A percentile compares a stretch with the other conserved stretches of the same genome.
phyloP scores from a whole-genome alignment of 2,329 filamentous ascomycete species.

The Didymella exigua region DNA sequence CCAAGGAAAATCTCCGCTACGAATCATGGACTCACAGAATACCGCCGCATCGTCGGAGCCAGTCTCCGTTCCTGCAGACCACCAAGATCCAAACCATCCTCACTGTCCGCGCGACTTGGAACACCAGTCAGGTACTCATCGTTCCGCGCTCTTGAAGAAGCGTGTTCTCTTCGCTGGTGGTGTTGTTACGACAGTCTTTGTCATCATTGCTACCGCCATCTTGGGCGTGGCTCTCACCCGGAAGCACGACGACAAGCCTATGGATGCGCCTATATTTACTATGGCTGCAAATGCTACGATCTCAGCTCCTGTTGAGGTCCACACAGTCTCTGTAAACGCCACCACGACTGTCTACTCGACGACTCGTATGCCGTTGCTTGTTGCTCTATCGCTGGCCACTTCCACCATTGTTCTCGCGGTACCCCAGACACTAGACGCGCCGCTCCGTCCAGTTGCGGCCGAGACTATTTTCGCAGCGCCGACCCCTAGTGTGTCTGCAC shows the following conservation, averaged over 20 bases:
- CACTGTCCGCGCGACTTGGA: neutral
- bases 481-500: neutral
- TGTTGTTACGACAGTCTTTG: neutral
- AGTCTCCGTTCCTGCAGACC: neutral
- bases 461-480: neutral
- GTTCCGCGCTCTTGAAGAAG: neutral
- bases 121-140: neutral
- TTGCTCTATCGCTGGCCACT: neutral
- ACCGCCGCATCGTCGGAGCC: neutral
- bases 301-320: neutral
- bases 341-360: neutral
- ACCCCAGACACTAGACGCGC: neutral
- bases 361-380: neutral
- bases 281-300: too few relatives aligned
- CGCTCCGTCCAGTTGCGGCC: neutral
- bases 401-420: neutral
- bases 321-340: neutral
- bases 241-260: neutral
- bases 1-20: neutral
- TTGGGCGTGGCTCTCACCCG: neutral
- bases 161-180: neutral
- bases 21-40: neutral
- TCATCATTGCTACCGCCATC: neutral
- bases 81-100: conserved; percentile 1
- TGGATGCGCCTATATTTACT: too few relatives aligned